These are phyloP conservation scores for Ceratocystis diversiconidia DNA, from an alignment of 2,329 filamentous ascomycete species.

Conservation along the genomic window DNA sequence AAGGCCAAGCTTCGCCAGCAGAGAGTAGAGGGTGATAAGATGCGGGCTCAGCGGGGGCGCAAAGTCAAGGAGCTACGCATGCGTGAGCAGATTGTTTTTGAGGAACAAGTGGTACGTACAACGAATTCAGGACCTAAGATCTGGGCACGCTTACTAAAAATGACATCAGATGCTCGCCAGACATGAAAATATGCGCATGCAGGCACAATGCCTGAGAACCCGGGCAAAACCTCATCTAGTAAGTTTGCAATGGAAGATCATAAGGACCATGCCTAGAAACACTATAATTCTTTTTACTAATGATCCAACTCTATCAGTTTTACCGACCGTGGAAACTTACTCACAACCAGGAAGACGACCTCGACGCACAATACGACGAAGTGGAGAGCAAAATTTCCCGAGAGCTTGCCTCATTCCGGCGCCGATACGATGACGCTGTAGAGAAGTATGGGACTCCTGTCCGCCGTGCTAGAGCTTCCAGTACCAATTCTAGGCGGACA, in stretches of 20 bases:
- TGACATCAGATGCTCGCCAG: slow-evolving; percentile 52
- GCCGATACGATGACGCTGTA: slow-evolving; percentile 30
- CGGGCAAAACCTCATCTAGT: slow-evolving; percentile 59
- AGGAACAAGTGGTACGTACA: slow-evolving; percentile 57
- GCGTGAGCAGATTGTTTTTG: slow-evolving; percentile 58
- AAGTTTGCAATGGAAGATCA: slow-evolving; percentile 18
- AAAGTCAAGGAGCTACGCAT: slow-evolving; percentile 46
- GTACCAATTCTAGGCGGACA: not conserved
- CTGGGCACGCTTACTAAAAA: slow-evolving; percentile 20
- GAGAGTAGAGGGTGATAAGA: slow-evolving; percentile 54
- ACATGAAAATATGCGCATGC: slow-evolving; percentile 57
- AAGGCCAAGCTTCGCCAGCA: slow-evolving; percentile 62
- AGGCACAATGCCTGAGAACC: slow-evolving; percentile 61
- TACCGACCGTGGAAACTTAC: slow-evolving; percentile 74
- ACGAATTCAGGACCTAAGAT: not conserved
- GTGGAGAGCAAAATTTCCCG: slow-evolving; percentile 47
- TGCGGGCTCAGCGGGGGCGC: slow-evolving; percentile 50
- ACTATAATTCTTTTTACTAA: not conserved
- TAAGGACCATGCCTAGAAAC: not conserved
- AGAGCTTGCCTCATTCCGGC: slow-evolving; percentile 51
- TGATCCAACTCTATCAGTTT: slow-evolving; percentile 39
- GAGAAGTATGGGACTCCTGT: slow-evolving; percentile 21
- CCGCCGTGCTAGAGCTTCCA: not conserved
- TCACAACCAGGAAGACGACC: slow-evolving; percentile 51
- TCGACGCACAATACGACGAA: slow-evolving; percentile 55